phyloP scores from a whole-genome alignment of 768 basidiomycete genomes.

The Trametes meyenii region DNA sequence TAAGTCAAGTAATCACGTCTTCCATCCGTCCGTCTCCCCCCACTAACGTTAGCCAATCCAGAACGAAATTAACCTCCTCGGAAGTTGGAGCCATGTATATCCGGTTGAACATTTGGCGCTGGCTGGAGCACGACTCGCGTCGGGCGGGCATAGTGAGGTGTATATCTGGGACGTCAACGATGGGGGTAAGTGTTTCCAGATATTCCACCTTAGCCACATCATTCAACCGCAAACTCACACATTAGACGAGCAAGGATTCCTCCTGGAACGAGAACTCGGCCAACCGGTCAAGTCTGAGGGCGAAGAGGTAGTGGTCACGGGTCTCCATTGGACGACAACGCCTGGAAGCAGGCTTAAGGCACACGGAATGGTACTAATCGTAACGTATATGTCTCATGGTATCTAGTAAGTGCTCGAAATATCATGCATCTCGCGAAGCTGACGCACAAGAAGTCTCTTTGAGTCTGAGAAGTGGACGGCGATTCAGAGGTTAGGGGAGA shows the following conservation, averaged over 20 bases:
- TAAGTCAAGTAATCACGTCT: not conserved
- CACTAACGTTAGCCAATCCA: not conserved
- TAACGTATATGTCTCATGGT: conserved; percentile 3
- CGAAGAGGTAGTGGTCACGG: not conserved
- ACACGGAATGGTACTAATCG: too few species aligned
- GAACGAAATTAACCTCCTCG: not conserved
- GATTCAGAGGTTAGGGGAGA: not conserved
- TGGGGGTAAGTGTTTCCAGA: not conserved
- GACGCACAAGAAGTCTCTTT: not conserved
- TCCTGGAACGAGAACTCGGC: not conserved
- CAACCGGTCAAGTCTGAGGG: not conserved
- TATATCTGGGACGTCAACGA: not conserved
- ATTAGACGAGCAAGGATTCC: not conserved
- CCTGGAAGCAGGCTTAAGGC: not conserved
- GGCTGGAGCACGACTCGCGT: not conserved
- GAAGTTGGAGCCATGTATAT: not conserved
- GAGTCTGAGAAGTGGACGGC: not conserved
- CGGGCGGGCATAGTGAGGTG: not conserved
- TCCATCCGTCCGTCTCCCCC: not conserved
- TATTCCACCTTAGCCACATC: not conserved
- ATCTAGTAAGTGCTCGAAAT: not conserved
- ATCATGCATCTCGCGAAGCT: too few species aligned
- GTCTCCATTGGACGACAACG: not conserved
- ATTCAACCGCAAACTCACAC: not conserved
- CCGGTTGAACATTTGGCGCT: not conserved